Percentiles rank a stretch among this genome's conserved stretches.
These are phyloP conservation scores for Acephala macrosclerotiorum DNA, from an alignment of 2,329 filamentous ascomycete genomes.

Conservation along the genomic window DNA sequence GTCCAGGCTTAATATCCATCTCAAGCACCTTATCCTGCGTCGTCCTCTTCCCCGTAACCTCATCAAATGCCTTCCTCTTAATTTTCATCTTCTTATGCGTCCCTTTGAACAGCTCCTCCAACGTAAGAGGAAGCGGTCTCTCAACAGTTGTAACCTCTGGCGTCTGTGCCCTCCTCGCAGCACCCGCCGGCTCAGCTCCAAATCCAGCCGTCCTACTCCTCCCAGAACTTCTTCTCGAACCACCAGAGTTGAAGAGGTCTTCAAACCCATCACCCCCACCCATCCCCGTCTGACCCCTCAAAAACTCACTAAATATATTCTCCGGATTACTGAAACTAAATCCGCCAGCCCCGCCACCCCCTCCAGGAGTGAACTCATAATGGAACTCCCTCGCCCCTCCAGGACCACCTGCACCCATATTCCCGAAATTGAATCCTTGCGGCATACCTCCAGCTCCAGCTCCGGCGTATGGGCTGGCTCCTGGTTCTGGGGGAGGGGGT, in stretches of 20 bases:
- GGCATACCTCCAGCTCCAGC: slow-evolving; percentile 59
- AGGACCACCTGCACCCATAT: slow-evolving; percentile 59
- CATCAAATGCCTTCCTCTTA: slow-evolving; percentile 94
- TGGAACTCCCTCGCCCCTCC: slow-evolving; percentile 60
- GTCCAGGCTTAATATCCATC: slow-evolving; percentile 92
- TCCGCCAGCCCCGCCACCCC: slow-evolving; percentile 56
- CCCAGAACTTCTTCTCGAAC: slow-evolving; percentile 53
- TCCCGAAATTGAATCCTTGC: slow-evolving; percentile 56
- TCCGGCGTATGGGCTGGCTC: slow-evolving; percentile 65
- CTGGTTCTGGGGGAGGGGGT: slow-evolving; percentile 67
- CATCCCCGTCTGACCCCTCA: slow-evolving; percentile 61
- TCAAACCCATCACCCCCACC: slow-evolving; percentile 53
- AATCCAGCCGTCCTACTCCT: slow-evolving; percentile 51
- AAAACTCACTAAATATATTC: slow-evolving; percentile 85
- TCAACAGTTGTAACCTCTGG: slow-evolving; percentile 93
- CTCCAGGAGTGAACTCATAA: slow-evolving; percentile 53
- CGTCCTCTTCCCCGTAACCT: slow-evolving; percentile 78
- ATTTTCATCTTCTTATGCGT: slow-evolving; percentile 98
- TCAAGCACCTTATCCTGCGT: slow-evolving; percentile 90
- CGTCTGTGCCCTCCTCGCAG: slow-evolving; percentile 57
- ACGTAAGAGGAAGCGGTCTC: slow-evolving; percentile 77
- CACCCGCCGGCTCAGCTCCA: slow-evolving; percentile 49
- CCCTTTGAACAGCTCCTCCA: slow-evolving; percentile 90
- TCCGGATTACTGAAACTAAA: slow-evolving; percentile 87
- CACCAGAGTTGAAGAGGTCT: slow-evolving; percentile 56